Conservation (phyloP, 2,329 filamentous ascomycete genomes). For the Aspergillus fructus region DNA sequence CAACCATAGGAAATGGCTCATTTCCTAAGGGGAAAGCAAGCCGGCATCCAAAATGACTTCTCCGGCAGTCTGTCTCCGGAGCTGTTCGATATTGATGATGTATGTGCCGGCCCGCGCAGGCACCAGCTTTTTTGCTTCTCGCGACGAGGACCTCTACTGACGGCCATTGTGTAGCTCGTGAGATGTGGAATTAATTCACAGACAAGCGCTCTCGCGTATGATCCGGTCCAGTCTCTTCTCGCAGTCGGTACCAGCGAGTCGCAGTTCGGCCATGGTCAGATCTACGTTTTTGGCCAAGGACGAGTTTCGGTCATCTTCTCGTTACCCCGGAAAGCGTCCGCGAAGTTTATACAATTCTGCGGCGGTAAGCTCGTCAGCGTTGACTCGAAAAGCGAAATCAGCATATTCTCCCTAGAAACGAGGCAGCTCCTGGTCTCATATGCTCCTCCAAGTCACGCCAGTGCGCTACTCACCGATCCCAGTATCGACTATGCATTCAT, state of each 20-base stretch:
- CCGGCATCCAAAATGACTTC: conserved; percentile 87
- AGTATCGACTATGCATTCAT: conserved; percentile 92
- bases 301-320: conserved; percentile 75
- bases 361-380: conserved; percentile 81
- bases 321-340: conserved; percentile 70
- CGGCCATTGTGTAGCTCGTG: conserved; percentile 49
- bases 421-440: conserved; percentile 67
- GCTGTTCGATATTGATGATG: conserved; percentile 80
- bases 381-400: conserved; percentile 81
- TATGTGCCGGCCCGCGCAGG: conserved; percentile 39
- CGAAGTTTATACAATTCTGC: conserved; percentile 78
- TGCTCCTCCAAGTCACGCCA: conserved; percentile 74
- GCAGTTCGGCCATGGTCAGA: conserved; percentile 78
- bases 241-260: conserved; percentile 89
- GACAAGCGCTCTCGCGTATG: conserved; percentile 79
- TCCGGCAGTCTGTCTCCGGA: conserved; percentile 77
- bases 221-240: conserved; percentile 88
- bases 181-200: conserved; percentile 79
- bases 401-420: conserved; percentile 75
- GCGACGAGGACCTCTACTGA: background rate
- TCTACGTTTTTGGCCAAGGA: conserved; percentile 83
- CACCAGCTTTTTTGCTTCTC: conserved; percentile 21
- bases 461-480: conserved; percentile 75
- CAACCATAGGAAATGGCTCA: conserved; percentile 64
- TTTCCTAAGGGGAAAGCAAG: conserved; percentile 88